Percentiles rank a stretch among this genome's conserved stretches.
Evolutionary conservation across 768 basidiomycete species (phyloP).

Genomic region (Trametes meyenii): DNA sequence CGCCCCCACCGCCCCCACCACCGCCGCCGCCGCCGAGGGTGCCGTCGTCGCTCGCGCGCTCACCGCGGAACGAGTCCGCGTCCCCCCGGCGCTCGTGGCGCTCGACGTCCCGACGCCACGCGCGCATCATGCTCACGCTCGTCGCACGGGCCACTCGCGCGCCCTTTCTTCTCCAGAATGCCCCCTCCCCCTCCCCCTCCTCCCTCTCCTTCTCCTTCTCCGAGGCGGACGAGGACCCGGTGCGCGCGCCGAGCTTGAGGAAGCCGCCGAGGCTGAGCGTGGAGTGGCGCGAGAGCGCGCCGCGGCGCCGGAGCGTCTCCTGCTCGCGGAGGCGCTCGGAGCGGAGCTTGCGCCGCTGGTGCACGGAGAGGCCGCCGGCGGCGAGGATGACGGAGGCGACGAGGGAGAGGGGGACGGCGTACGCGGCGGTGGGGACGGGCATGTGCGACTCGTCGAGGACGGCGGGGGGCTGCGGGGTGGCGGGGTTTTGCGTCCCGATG

Average conservation of each 20-base stretch:
- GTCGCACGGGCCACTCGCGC: conserved; percentile 16
- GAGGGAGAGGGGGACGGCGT: conserved; percentile 39
- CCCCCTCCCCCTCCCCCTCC: no score
- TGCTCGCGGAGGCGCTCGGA: conserved; percentile 26
- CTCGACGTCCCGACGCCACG: conserved; percentile 19
- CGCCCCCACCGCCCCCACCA: not conserved
- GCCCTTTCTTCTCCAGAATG: not conserved
- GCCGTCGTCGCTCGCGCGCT: conserved; percentile 4
- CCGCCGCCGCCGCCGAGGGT: not conserved
- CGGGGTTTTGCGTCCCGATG: not conserved
- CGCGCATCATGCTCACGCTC: conserved; percentile 21
- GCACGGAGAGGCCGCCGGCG: conserved; percentile 29
- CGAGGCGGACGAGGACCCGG: not conserved
- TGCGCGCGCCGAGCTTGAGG: conserved; percentile 14
- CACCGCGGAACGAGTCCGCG: no score
- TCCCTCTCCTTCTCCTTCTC: not conserved
- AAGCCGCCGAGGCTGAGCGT: conserved; percentile 20
- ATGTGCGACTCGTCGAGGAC: conserved; percentile 26
- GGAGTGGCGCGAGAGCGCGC: conserved; percentile 19
- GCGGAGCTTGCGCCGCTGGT: conserved; percentile 33
- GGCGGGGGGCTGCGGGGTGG: conserved; percentile 14
- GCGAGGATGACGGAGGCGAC: conserved; percentile 34
- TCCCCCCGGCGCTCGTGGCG: conserved; percentile 1
- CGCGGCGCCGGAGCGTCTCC: conserved; percentile 8
- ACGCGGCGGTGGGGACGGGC: conserved; percentile 35